Evolutionary conservation across 148 eudicot genomes (phyloP).

Genomic region (Diospyros lotus): DNA sequence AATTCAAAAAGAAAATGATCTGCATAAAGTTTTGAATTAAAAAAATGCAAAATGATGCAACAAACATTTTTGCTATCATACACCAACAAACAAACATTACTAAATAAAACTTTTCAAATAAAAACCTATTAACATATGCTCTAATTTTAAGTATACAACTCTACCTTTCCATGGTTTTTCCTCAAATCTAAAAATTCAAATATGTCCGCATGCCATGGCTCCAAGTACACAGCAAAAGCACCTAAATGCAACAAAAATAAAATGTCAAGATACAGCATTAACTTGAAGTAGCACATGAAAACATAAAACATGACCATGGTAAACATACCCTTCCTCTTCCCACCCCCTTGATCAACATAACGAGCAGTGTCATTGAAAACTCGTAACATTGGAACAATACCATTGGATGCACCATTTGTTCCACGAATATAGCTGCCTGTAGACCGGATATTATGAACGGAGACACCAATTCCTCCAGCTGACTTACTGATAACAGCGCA

Average conservation of each 20-base stretch:
- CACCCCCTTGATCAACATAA: conserved; percentile 99
- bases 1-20: too few species aligned
- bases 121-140: too few species aligned
- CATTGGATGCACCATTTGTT: conserved; percentile 97
- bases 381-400: conserved; percentile 90
- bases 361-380: conserved; percentile 98
- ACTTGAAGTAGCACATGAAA: too few species aligned
- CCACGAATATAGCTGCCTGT: conserved; percentile 97
- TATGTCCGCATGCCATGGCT: conserved; percentile 99
- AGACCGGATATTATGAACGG: conserved; percentile 89
- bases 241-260: conserved; percentile 33
- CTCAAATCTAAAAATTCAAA: conserved; percentile 81
- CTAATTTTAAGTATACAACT: background rate
- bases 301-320: background rate
- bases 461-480: conserved; percentile 95
- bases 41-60: too few species aligned
- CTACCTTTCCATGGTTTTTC: conserved; percentile 98
- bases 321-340: conserved; percentile 78
- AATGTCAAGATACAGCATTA: background rate
- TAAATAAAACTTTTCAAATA: too few species aligned
- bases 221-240: conserved; percentile 96
- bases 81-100: too few species aligned
- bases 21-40: too few species aligned
- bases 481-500: conserved; percentile 98
- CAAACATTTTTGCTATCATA: too few species aligned